phyloP scores from a whole-genome alignment of 306 rosid genomes.

The Phaseolus lunatus region DNA sequence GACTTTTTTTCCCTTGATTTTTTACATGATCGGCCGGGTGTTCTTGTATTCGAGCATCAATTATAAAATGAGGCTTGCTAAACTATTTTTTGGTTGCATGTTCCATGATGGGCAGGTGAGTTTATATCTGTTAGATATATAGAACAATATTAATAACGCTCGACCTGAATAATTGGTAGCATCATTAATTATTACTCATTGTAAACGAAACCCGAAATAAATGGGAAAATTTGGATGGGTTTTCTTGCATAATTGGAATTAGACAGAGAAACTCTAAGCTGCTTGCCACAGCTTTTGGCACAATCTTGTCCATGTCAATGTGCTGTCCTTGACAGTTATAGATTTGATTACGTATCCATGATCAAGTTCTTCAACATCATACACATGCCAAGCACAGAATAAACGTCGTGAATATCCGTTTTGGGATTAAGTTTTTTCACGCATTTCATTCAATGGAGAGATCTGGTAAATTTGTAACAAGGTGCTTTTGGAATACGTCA shows the following conservation, averaged over 20 bases:
- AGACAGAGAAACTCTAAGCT: neutral
- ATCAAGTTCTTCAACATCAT: no score
- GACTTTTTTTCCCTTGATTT: neutral
- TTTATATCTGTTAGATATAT: neutral
- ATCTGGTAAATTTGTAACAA: no score
- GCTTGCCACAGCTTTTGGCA: neutral
- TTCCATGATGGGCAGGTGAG: neutral
- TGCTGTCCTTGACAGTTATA: neutral
- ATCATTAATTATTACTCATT: neutral
- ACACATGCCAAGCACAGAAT: no score
- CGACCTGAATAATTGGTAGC: neutral
- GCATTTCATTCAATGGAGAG: no score
- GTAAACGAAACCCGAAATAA: neutral
- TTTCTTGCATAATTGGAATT: neutral
- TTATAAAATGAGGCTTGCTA: constrained; percentile 21
- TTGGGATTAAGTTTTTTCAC: no score
- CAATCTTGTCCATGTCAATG: neutral
- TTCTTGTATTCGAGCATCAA: constrained; percentile 17
- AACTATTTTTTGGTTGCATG: neutral
- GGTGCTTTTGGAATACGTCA: no score
- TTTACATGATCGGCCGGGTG: neutral
- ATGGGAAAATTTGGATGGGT: neutral
- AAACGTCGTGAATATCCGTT: no score
- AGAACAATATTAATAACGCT: neutral
- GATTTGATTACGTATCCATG: neutral